Conservation (phyloP, 306 rosid genomes). For the Crataegus laevigata region DNA sequence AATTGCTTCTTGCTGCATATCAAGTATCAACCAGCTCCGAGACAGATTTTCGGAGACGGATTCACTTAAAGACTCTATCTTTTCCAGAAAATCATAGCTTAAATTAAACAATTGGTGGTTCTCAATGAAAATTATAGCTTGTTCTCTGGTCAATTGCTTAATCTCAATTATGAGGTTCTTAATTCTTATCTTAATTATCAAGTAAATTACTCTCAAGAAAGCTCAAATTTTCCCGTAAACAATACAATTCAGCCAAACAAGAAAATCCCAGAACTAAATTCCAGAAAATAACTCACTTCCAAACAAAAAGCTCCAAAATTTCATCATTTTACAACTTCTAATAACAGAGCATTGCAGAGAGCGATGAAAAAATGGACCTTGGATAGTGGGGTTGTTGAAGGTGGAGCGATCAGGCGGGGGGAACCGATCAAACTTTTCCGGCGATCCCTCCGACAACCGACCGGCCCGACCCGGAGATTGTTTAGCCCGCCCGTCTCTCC, state of each 20-base stretch:
- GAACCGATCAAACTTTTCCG: slow-evolving; percentile 32
- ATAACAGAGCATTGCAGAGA: not conserved
- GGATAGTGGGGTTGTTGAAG: slow-evolving; percentile 54
- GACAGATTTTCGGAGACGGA: not conserved
- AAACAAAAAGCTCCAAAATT: not conserved
- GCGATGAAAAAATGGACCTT: slow-evolving; percentile 39
- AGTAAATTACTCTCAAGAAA: not conserved
- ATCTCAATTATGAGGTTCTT: not conserved
- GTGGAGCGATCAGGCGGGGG: slow-evolving; percentile 44
- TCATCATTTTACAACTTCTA: not conserved
- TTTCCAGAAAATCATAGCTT: not conserved
- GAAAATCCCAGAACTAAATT: slow-evolving; percentile 2
- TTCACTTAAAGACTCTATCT: not conserved
- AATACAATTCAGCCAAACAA: slow-evolving; percentile 16
- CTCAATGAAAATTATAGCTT: not conserved
- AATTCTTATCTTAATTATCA: not conserved
- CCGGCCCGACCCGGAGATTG: slow-evolving; percentile 20
- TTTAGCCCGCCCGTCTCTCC: slow-evolving; percentile 40
- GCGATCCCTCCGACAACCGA: slow-evolving; percentile 43
- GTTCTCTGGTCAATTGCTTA: not conserved
- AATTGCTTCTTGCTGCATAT: not conserved
- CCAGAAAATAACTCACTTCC: not conserved
- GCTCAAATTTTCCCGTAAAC: not conserved
- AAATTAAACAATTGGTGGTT: not conserved
- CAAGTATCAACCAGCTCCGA: not conserved